Conservation (phyloP, 331 rosid genomes). For the Malus hybrid region DNA sequence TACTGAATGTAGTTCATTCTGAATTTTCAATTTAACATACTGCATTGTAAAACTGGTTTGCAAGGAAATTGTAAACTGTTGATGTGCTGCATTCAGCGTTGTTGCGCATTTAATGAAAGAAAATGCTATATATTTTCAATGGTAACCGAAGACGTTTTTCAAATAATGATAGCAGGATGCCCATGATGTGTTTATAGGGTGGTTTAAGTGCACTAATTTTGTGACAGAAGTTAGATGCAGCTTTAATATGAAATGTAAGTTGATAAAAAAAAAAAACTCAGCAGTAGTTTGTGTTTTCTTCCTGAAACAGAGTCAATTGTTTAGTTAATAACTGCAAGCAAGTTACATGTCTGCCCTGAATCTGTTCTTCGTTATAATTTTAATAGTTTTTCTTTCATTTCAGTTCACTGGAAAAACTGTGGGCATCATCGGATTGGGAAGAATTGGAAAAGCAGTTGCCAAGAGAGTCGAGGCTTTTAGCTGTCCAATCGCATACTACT, state of each 20-base stretch:
- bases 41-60: neutral
- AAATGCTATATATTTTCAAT: neutral
- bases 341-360: no score
- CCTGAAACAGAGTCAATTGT: no score
- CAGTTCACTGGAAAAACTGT: slow-evolving; percentile 84
- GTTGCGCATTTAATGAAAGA: neutral
- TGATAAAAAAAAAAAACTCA: no score
- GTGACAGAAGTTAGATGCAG: no score
- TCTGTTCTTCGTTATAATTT: no score
- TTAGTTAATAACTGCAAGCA: no score
- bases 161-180: neutral
- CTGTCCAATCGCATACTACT: slow-evolving; percentile 57
- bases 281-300: no score
- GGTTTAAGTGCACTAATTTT: no score
- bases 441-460: slow-evolving; percentile 76
- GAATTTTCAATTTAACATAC: neutral
- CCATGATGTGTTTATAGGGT: no score
- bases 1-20: no score
- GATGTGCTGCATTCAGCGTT: neutral
- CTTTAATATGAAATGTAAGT: no score
- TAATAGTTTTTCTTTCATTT: slow-evolving; percentile 1
- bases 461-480: slow-evolving; percentile 81
- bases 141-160: neutral
- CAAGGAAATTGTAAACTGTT: neutral
- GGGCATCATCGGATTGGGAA: slow-evolving; percentile 81